Percentiles rank a stretch among this genome's conserved stretches.
These are phyloP conservation scores for Byssothecium circinans DNA, from an alignment of 2,329 filamentous ascomycete genomes.

Conservation along the genomic window DNA sequence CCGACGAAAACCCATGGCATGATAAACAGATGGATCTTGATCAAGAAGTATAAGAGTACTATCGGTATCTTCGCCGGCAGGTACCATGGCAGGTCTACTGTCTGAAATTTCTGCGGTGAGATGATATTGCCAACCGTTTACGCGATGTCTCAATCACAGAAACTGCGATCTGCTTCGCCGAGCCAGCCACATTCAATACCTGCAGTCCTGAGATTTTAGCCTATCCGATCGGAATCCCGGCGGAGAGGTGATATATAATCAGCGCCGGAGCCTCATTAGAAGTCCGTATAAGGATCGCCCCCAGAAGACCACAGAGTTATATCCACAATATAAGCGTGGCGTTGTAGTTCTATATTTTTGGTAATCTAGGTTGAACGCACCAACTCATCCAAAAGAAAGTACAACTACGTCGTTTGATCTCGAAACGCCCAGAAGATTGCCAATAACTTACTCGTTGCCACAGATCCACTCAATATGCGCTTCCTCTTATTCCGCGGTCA, in stretches of 20 bases:
- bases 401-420: conserved; percentile 43
- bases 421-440: too few relatives aligned
- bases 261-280: conserved; percentile 41
- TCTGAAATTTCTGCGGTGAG: conserved; percentile 47
- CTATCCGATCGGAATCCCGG: conserved; percentile 45
- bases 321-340: conserved; percentile 42
- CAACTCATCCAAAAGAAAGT: conserved; percentile 27
- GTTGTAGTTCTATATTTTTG: conserved; percentile 40
- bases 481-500: conserved; percentile 36
- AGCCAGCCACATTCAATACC: conserved; percentile 35
- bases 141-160: conserved; percentile 38
- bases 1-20: conserved; percentile 21
- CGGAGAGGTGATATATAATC: conserved; percentile 43
- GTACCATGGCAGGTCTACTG: conserved; percentile 26
- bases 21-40: conserved; percentile 31
- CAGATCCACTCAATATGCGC: conserved; percentile 39
- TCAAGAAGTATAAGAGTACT: conserved; percentile 39
- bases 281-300: conserved; percentile 45
- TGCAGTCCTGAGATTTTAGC: conserved; percentile 44
- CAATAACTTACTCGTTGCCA: conserved; percentile 42
- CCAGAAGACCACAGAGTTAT: conserved; percentile 42
- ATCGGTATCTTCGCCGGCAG: conserved; percentile 50
- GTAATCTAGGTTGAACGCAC: conserved; percentile 42
- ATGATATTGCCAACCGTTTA: conserved; percentile 49
- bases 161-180: conserved; percentile 43